phyloP scores from a whole-genome alignment of 495 filamentous ascomycete genomes.

The Trichoderma gamsii region DNA sequence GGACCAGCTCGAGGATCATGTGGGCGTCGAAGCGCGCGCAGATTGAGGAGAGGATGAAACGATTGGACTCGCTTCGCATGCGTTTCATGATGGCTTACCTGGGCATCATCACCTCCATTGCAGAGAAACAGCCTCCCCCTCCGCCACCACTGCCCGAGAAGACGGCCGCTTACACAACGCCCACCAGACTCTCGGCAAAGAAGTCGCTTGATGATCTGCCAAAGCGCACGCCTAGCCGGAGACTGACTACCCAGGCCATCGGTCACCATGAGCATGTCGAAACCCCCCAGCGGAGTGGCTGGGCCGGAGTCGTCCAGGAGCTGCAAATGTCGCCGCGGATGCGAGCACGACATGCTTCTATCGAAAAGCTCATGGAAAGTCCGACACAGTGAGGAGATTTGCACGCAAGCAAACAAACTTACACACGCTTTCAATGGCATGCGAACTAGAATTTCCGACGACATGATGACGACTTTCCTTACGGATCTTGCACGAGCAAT shows the following conservation, averaged over 20 bases:
- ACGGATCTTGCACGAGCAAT: neutral
- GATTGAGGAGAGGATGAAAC: conserved; percentile 48
- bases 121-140: conserved; percentile 27
- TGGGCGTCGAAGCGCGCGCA: conserved; percentile 42
- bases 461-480: conserved; percentile 2
- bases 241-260: conserved; percentile 40
- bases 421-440: neutral
- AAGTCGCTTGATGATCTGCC: conserved; percentile 27
- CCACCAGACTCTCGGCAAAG: conserved; percentile 24
- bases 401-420: neutral
- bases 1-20: conserved; percentile 37
- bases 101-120: conserved; percentile 41
- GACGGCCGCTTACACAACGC: conserved; percentile 18
- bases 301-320: conserved; percentile 49
- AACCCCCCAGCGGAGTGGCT: conserved; percentile 36
- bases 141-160: conserved; percentile 19
- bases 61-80: conserved; percentile 54
- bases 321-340: conserved; percentile 46
- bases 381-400: too few relatives aligned
- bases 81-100: conserved; percentile 52
- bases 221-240: conserved; percentile 35
- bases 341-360: conserved; percentile 45
- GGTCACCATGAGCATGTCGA: conserved; percentile 35
- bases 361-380: conserved; percentile 40
- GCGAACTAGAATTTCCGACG: neutral